Percentiles rank a stretch among this genome's conserved stretches.
Evolutionary conservation across 2,329 filamentous ascomycete species (phyloP).

Genomic region (Capronia coronata): DNA sequence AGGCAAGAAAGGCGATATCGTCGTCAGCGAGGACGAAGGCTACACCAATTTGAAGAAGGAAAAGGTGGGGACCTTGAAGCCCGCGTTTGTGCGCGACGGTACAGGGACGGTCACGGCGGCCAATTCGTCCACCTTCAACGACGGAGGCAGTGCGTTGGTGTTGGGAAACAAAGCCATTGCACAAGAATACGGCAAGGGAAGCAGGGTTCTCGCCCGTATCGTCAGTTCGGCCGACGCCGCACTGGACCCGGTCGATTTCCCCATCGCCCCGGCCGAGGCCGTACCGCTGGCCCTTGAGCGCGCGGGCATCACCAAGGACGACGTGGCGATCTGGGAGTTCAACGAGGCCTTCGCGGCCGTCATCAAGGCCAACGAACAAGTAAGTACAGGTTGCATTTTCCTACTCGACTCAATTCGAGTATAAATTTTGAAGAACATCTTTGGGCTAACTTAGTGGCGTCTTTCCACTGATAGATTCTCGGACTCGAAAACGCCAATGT

Average conservation of each 20-base stretch:
- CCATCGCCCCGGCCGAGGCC: conserved; percentile 82
- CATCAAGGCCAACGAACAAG: conserved; percentile 89
- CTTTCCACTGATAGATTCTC: conserved; percentile 54
- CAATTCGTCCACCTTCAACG: conserved; percentile 89
- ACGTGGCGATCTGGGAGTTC: conserved; percentile 95
- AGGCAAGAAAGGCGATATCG: conserved; percentile 70
- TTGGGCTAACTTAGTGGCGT: background rate
- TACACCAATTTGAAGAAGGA: conserved; percentile 81
- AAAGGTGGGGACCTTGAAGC: conserved; percentile 79
- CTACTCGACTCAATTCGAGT: background rate
- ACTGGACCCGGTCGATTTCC: conserved; percentile 87
- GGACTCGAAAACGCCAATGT: conserved; percentile 72
- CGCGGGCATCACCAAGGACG: conserved; percentile 82
- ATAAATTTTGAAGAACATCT: no score
- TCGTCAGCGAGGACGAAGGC: conserved; percentile 80
- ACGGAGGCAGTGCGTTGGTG: conserved; percentile 85
- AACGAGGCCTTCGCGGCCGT: conserved; percentile 97
- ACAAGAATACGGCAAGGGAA: conserved; percentile 68
- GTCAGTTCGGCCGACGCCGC: conserved; percentile 83
- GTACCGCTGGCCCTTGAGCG: conserved; percentile 83
- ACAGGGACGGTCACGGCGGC: conserved; percentile 89
- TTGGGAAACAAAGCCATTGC: conserved; percentile 75
- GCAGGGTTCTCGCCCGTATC: conserved; percentile 79
- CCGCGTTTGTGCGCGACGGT: conserved; percentile 80
- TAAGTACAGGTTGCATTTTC: no score